Evolutionary conservation across 1,284 basidiomycete species (phyloP), one percentile per base, ranked within the genome.

Genomic region (Cryptococcus depauperatus): DNA sequence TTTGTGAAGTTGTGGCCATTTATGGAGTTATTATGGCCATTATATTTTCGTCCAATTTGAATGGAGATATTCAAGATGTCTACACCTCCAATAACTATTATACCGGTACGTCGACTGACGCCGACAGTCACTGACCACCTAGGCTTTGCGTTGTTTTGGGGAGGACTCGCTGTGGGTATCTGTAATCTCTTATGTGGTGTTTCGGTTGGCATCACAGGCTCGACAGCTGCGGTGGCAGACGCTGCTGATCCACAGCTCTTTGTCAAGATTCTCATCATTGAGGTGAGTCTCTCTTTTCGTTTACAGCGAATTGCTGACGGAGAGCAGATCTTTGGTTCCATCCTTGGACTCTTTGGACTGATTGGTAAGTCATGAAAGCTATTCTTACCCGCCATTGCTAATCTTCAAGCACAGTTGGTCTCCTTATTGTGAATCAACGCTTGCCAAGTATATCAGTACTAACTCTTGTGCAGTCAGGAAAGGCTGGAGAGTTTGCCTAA

Each of bases 1-100:
- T 98, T 76, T 97, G 93, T 69, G 93, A 98, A 76, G 93, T 96
- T 57, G 89, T 95, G 19, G 91, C 90, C 51, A 95, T 95, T 64
- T 95, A 93, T 71, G 92, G 89, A 44, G 68, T 73, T 50, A 90
- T 92, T 62, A 90, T 91, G 63, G 85, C 87, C 32, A 96, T 95
- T 56, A 87, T 96, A 38, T 95, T 89, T 71, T 89, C 86, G 3
- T 75, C 85, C 19, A 91, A 86, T 68, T 73, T 93, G 44, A 65
- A 57, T 19, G 69, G 75, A 11, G 76, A 87, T 1, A 73, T 79
- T 10, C 81, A 83, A 35, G 68, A 77, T 7, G 75, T 90, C 18
- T 87, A 89, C 73, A 88, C 86, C 0, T 75, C 75, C 14, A 75
- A 80, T 52, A 93, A 95, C 70, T 92, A 91, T 72, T 93, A 84